Evolutionary conservation across 2,329 filamentous ascomycete genomes (phyloP).

Genomic region (Aschersonia sp.): DNA sequence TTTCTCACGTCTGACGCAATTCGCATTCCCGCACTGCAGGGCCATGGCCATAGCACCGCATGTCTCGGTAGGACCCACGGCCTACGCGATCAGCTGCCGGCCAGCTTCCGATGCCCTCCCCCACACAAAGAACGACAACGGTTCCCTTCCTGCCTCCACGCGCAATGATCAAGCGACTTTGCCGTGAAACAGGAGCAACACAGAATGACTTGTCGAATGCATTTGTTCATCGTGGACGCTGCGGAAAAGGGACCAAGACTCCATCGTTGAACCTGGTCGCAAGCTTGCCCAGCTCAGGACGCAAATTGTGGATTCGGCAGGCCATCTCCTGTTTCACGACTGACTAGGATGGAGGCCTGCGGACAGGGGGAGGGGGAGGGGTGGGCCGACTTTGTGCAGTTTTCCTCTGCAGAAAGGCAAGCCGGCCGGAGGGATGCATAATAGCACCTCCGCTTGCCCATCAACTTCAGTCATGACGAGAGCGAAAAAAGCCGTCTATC

Average conservation of each 20-base stretch:
- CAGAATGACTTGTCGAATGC: neutral
- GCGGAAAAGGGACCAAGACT: conserved; percentile 1
- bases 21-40: neutral
- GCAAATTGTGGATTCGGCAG: conserved; percentile 6
- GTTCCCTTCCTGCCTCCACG: neutral
- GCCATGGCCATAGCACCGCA: conserved; percentile 1
- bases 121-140: neutral
- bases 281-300: conserved; percentile 9
- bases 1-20: neutral
- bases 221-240: neutral
- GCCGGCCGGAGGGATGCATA: neutral
- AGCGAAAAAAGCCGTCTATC: neutral
- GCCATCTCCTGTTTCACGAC: conserved; percentile 10
- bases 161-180: conserved; percentile 1
- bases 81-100: neutral
- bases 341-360: conserved; percentile 6
- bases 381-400: conserved; percentile 1
- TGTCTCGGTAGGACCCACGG: neutral
- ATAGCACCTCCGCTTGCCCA: neutral
- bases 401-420: neutral
- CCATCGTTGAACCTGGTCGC: conserved; percentile 5
- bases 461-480: neutral
- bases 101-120: neutral
- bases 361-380: conserved; percentile 4
- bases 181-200: neutral